Evolutionary conservation across 768 basidiomycete species (phyloP).

Genomic region (Tricholomella constricta): DNA sequence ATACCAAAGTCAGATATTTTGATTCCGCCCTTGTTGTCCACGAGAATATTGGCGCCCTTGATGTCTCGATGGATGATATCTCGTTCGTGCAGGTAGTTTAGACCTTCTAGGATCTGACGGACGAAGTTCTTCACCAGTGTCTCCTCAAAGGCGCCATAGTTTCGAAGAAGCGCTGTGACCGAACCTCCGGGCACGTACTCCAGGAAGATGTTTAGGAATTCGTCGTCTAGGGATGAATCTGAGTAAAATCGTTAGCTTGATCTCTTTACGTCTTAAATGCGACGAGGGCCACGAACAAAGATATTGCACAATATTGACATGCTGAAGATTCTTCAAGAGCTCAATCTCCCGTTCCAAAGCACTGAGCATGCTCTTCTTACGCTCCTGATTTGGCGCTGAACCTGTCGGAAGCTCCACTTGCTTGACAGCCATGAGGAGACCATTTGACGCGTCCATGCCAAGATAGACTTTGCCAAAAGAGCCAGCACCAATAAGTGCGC

Average conservation of each 20-base stretch:
- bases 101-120: slow-evolving; percentile 84
- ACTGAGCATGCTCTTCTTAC: slow-evolving; percentile 91
- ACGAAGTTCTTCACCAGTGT: slow-evolving; percentile 90
- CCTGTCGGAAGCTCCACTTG: slow-evolving; percentile 92
- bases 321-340: slow-evolving; percentile 87
- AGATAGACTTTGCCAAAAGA: slow-evolving; percentile 96
- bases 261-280: neutral
- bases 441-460: slow-evolving; percentile 90
- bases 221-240: slow-evolving; percentile 95
- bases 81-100: slow-evolving; percentile 88
- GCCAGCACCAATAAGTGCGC: slow-evolving; percentile 91
- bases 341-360: slow-evolving; percentile 94
- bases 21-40: slow-evolving; percentile 96
- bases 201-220: slow-evolving; percentile 92
- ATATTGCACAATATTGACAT: slow-evolving; percentile 97
- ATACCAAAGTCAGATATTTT: slow-evolving; percentile 98
- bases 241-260: slow-evolving; percentile 3
- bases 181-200: slow-evolving; percentile 98
- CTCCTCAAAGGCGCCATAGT: slow-evolving; percentile 95
- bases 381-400: slow-evolving; percentile 83
- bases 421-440: slow-evolving; percentile 95
- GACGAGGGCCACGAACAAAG: slow-evolving; percentile 62
- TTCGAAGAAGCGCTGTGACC: slow-evolving; percentile 83
- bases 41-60: slow-evolving; percentile 98
- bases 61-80: slow-evolving; percentile 98